Base-by-base conservation (phyloP, 352 stramenopile species). In the Thalassiosira livingstoniorum region DNA sequence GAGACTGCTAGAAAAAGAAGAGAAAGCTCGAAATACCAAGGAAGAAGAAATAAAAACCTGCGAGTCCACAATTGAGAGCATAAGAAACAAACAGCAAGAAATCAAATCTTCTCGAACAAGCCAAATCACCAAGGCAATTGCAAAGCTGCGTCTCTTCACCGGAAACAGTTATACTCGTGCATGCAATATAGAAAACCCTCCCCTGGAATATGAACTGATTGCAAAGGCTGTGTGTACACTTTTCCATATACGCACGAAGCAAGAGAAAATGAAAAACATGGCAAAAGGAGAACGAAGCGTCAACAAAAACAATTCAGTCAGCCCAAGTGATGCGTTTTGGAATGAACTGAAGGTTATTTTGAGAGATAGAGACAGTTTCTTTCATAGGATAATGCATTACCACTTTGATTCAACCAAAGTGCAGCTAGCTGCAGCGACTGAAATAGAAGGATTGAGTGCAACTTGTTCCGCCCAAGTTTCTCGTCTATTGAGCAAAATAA, bases 351-450 rank as follows among this genome's bases (percentile, higher is more conserved):
- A 66, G 27, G 35, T 0, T 23, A 31, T 77, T 18, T 27, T 83
- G 18, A 39, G 51, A 42, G 58, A 54, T n/a, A 77, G 62, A 15
- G 31, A 45, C 43, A 35, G 18, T 23, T 77, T 83, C 23, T 71
- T 58, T 72, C 65, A 83, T 45, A 53, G 66, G 42, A 21, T 83
- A 27, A 32, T n/a, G 23, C 75, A 83, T 51, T 83, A 77, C 32
- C 47, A 71, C n/a, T 71, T 76, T 66, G 63, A 77, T 43, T 25
- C 32, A 54, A 37, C 2, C 35, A 23, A 57, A 78, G 66, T 72
- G 27, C 2, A 43, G 51, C 27, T 77, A 32, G 75, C 75, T 67
- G 62, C 45, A 35, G 42, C 27, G 18, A 66, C 63, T 32, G 11
- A 77, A 73, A 42, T 83, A 10, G 43, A 77, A 25, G 75, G 66